Evolutionary conservation across 106 monocot species (phyloP).

Genomic region (Phalaenopsis equestris): DNA sequence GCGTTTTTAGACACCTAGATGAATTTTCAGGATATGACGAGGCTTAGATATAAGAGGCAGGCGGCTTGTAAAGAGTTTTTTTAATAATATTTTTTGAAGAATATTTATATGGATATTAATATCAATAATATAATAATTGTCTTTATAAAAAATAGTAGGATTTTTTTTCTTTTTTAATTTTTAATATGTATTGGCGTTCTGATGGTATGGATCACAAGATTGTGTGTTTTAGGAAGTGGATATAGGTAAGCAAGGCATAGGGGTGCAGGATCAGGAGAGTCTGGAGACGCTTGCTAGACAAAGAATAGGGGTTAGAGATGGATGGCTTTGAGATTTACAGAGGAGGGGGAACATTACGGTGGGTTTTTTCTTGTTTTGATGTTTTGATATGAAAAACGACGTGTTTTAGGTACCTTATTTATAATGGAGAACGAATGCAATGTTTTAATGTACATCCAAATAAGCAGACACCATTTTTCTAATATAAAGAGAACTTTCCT

Average conservation of each 20-base stretch:
- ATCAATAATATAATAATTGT: too few relatives aligned
- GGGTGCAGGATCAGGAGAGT: neutral
- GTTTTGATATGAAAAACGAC: neutral
- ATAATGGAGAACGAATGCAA: neutral
- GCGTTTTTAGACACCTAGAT: too few relatives aligned
- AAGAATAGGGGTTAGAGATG: neutral
- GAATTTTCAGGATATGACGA: too few relatives aligned
- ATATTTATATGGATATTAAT: too few relatives aligned
- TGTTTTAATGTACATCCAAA: neutral
- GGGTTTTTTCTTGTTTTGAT: neutral
- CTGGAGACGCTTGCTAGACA: neutral
- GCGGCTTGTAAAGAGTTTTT: too few relatives aligned
- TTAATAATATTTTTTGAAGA: too few relatives aligned
- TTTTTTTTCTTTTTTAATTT: too few relatives aligned
- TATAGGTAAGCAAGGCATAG: neutral
- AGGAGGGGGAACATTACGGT: neutral
- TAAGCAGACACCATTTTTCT: neutral
- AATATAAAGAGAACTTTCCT: neutral
- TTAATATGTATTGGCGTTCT: neutral
- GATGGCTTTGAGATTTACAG: neutral
- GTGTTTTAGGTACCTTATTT: neutral
- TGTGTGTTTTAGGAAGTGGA: neutral
- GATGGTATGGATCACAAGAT: neutral
- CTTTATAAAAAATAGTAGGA: too few relatives aligned
- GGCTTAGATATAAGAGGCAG: too few relatives aligned